Base-by-base conservation (phyloP, 1,284 basidiomycete species). In the Wallemia mellicola region DNA sequence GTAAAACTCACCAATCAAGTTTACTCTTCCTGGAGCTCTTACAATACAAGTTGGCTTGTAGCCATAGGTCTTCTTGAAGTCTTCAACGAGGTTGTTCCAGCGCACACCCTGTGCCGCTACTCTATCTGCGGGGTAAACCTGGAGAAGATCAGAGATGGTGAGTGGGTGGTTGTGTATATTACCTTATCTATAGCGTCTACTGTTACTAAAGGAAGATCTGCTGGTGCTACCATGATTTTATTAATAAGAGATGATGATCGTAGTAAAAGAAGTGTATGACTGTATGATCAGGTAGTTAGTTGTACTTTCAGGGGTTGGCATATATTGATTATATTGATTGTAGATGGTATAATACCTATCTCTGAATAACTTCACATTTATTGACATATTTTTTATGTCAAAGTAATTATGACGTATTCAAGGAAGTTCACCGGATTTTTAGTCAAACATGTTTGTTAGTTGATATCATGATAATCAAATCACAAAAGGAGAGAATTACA, bases 1-100 rank as follows among this genome's bases (percentile, higher is more conserved):
- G n/a, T n/a, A n/a, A 24, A 28, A 60, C 66, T 24, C 59, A n/a
- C 15, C n/a, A 24, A 72, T 77, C 66, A 62, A 81, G 81, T 87
- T 86, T 60, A 89, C 81, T 63, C 86, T 76, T 17, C 86, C 86
- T 0, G 86, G 86, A 2, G 86, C 86, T 64, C 86, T 74, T 1
- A 79, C 77, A 62, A 89, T 80, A 64, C 80, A 79, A 2, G 76
- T 71, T 2, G 84, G 82, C 55, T 76, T 75, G 61, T 72, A 72
- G 3, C 81, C 82, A 65, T 82, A 88, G 59, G 75, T 72, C 59
- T 68, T 69, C 64, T 76, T 71, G 68, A 86, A 89, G 62, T 79
- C 73, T 27, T 74, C 69, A 1, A 74, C 73, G 32, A 88, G 76
- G 27, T 73, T 68, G 64, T 79, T 73, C 80, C 82, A 87, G 24